Evolutionary conservation across 2,329 filamentous ascomycete species (phyloP), one percentile per base, ranked within the genome.

Genomic region (Thermothelomyces thermophilus): DNA sequence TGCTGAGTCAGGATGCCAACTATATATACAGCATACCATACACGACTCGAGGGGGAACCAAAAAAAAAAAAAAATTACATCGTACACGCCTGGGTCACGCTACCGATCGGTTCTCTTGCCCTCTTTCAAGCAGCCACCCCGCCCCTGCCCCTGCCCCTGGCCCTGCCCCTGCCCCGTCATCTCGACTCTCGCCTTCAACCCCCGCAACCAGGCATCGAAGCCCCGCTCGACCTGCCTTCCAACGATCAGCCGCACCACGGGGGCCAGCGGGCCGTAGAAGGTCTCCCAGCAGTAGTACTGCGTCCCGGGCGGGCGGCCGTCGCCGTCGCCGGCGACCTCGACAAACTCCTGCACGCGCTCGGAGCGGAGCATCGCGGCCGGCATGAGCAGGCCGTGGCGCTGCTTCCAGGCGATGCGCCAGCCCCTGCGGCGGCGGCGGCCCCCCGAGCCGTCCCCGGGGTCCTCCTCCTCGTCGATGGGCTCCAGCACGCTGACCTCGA

Each of bases 211-310:
- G 47, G 62, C 64, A 30, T 61, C 62, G 50, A 72, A 69, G 14
- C 65, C 66, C 9, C 56, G 60, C 39, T 60, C 52, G 24, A 74
- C 54, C 55, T 60, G 55, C 6, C 41, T 45, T 1, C 67, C 68
- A 24, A 67, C 65, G 1, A 62, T 56, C 24, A 57, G 35, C 58
- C 60, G 66, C 14, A 73, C 62, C 11, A 66, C 59, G 3, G 61
- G 60, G 9, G 63, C 66, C 50, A 73, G 33, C 5, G 63, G 42
- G 0, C 72, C 70, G 34, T 68, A 67, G 55, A 72, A 73, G n/a
- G 71, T 74, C 64, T 75, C 71, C 66, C 66, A 73, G 60, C 65
- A 69, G 11, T 51, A 58, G 56, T 73, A 74, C 46, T 69, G 66
- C n/a, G 66, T 70, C 53, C 68, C 66, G 17, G 60, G 65, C 13